Evolutionary conservation across 495 filamentous ascomycete species (phyloP).

Genomic region (Lophiotrema nucula): DNA sequence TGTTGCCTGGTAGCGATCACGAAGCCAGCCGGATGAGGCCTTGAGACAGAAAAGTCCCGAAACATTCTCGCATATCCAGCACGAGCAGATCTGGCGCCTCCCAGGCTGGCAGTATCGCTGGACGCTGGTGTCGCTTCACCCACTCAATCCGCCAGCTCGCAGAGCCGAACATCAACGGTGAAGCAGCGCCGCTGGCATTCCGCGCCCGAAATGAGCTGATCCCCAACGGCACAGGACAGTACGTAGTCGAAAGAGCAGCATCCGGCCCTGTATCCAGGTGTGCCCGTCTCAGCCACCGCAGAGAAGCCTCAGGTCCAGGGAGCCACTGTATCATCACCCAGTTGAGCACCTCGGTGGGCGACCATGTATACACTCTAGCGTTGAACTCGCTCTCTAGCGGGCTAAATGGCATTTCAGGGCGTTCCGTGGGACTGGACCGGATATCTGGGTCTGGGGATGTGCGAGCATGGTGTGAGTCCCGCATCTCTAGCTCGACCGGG

Average conservation of each 20-base stretch:
- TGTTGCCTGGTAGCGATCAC: too few relatives aligned
- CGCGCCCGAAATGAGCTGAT: constrained; percentile 37
- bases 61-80: constrained; percentile 40
- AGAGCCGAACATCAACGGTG: constrained; percentile 38
- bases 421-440: background rate
- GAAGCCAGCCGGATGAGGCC: background rate
- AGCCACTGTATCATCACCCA: constrained; percentile 47
- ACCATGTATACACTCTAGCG: constrained; percentile 34
- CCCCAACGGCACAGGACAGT: constrained; percentile 37
- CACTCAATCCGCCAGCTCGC: constrained; percentile 35
- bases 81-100: constrained; percentile 41
- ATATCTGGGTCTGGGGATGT: background rate
- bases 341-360: constrained; percentile 39
- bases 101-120: constrained; percentile 38
- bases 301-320: constrained; percentile 40
- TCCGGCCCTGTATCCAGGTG: constrained; percentile 5
- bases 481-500: constrained; percentile 20
- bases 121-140: constrained; percentile 37
- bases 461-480: constrained; percentile 1
- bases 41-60: constrained; percentile 21
- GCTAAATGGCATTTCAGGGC: constrained; percentile 4
- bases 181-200: constrained; percentile 1
- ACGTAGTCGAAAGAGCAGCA: constrained; percentile 23
- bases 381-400: constrained; percentile 20
- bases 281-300: constrained; percentile 39